Evolutionary conservation across 306 rosid species (phyloP), one percentile per base, ranked within the genome.

Genomic region (Canavalia gladiata): DNA sequence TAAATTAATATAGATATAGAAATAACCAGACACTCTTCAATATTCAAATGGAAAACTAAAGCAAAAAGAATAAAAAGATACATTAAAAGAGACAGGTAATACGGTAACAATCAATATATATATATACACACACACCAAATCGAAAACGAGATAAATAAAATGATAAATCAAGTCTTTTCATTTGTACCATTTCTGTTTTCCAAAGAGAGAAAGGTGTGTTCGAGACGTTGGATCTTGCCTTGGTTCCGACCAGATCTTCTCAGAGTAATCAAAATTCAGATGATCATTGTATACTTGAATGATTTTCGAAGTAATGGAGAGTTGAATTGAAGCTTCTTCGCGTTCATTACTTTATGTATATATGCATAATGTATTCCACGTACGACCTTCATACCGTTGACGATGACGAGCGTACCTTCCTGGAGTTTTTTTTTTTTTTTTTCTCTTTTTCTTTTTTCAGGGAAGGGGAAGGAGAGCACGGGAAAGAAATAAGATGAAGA

Each of bases 171-270:
- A 71, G 10, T 34, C 2, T 25, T 77, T 67, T 59, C 4, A 45
- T 42, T 43, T 42, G 42, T 69, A 78, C 51, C 80, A 60, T 72
- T 43, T 72, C 25, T 72, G 37, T 29, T 72, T 3, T 39, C 9
- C 30, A 5, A 30, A 13, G 73, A 56, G 8, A 59, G 45, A 47
- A 71, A 60, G 10, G 30, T 7, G 10, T 41, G 28, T 37, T 8
- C 11, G 43, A 69, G 54, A 34, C 1, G 71, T 11, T 72, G 51
- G 76, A 83, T 83, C 34, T 49, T 62, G 57, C 79, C 25, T 43
- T 11, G 49, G 41, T 28, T 31, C 45, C 81, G 10, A 4, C 34
- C 49, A n/a, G 74, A 76, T 72, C 74, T 30, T 81, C 79, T 31
- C 8, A 42, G 54, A 5, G 46, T 34, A 77, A 35, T 43, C 70